Percentiles rank a stretch among this genome's conserved stretches.
Conservation (phyloP, 116 monocot genomes). For the Trichopus zeylanicus region DNA sequence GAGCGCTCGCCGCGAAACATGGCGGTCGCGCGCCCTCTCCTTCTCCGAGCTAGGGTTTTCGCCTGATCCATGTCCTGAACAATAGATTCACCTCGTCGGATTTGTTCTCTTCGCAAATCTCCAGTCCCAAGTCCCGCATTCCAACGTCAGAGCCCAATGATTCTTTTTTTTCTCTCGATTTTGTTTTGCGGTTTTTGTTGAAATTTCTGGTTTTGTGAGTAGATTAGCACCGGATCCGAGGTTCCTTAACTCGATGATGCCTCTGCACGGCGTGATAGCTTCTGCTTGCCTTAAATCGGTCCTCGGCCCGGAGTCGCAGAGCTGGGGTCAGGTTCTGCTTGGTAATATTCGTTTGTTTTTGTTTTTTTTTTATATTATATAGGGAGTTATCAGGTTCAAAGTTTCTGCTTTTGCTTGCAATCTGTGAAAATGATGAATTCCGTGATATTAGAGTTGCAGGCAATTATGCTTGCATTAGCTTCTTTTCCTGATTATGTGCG, state of each 20-base stretch:
- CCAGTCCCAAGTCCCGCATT: conserved; percentile 3
- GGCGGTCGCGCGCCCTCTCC: conserved; percentile 12
- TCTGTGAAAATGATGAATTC: too few relatives aligned
- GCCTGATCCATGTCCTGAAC: conserved; percentile 1
- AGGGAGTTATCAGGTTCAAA: neutral
- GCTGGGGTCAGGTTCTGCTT: conserved; percentile 37
- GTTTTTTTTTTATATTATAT: neutral
- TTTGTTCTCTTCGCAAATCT: neutral
- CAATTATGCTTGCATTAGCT: too few relatives aligned
- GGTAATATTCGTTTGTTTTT: conserved; percentile 12
- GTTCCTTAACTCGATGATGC: conserved; percentile 28
- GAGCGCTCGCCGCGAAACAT: too few relatives aligned
- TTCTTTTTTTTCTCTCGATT: neutral
- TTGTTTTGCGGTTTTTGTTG: neutral
- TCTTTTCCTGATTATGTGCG: too few relatives aligned
- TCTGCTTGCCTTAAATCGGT: conserved; percentile 30
- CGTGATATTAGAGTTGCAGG: too few relatives aligned
- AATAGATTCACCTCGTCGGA: conserved; percentile 9
- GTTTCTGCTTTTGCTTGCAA: too few relatives aligned
- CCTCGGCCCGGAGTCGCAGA: conserved; percentile 34
- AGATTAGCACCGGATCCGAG: conserved; percentile 27
- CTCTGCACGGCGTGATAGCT: conserved; percentile 44
- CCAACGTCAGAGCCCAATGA: neutral
- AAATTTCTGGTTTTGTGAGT: neutral
- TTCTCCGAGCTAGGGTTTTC: conserved; percentile 22